Evolutionary conservation across 176 grass and related monocot genomes (phyloP).

Genomic region (Eleusine coracana): DNA sequence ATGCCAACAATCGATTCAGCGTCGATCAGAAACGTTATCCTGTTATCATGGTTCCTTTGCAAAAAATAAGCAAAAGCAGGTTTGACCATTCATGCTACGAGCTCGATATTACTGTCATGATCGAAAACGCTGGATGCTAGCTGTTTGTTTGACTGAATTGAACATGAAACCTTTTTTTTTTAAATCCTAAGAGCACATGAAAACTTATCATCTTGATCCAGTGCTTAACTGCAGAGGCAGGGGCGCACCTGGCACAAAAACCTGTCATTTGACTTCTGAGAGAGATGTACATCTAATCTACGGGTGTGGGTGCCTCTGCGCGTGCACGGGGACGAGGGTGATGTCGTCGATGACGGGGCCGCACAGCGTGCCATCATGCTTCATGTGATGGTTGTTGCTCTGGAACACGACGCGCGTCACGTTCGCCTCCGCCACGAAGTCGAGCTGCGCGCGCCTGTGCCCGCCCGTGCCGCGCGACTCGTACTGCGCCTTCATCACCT

Average conservation of each 20-base stretch:
- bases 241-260: neutral
- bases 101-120: neutral
- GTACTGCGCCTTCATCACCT: conserved; percentile 38
- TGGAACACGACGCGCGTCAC: conserved; percentile 55
- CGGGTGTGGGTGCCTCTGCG: neutral
- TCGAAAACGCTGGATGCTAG: neutral
- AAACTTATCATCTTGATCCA: neutral
- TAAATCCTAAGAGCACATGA: too few species aligned
- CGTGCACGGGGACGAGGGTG: conserved; percentile 30
- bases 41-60: neutral
- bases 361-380: conserved; percentile 60
- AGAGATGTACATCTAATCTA: conserved; percentile 5
- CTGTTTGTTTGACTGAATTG: neutral
- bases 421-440: conserved; percentile 45
- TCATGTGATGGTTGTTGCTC: conserved; percentile 43
- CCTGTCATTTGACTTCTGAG: neutral
- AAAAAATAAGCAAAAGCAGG: neutral
- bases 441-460: conserved; percentile 41
- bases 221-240: neutral
- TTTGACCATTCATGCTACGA: neutral
- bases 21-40: neutral
- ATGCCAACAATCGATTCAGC: neutral
- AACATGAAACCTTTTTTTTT: neutral
- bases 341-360: conserved; percentile 59
- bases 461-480: conserved; percentile 52